These are phyloP conservation scores for Cyberlindnera nakhonratchasimensis DNA, from an alignment of 805 yeast genomes.

Conservation along the genomic window DNA sequence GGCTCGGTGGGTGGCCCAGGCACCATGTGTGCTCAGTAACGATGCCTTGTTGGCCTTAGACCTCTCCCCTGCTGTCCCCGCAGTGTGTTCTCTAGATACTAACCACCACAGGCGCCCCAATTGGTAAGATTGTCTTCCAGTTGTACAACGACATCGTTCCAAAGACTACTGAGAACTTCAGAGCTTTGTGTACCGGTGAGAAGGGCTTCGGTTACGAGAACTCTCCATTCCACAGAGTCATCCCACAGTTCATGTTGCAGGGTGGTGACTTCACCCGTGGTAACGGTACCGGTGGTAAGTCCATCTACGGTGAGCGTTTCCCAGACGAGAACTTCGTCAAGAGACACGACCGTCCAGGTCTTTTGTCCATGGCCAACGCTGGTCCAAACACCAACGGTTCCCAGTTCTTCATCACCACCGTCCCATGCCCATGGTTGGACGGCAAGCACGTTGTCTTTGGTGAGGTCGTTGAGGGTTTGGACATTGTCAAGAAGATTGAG, in stretches of 20 bases:
- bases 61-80: too few relatives aligned
- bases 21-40: too few relatives aligned
- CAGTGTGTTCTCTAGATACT: too few relatives aligned
- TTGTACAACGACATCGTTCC: conserved; percentile 89
- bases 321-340: conserved; percentile 71
- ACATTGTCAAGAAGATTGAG: conserved; percentile 84
- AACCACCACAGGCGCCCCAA: conserved; percentile 43
- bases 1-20: too few relatives aligned
- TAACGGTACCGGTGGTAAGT: conserved; percentile 97
- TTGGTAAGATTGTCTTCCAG: conserved; percentile 84
- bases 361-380: conserved; percentile 95
- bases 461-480: conserved; percentile 81
- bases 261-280: conserved; percentile 93
- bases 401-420: conserved; percentile 94
- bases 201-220: conserved; percentile 91
- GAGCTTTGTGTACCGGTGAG: conserved; percentile 93
- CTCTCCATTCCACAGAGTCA: conserved; percentile 95
- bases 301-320: conserved; percentile 78
- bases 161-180: conserved; percentile 94
- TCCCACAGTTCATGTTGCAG: conserved; percentile 97
- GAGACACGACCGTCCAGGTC: conserved; percentile 78
- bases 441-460: conserved; percentile 96
- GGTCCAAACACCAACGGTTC: conserved; percentile 99
- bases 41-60: too few relatives aligned
- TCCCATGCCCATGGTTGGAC: conserved; percentile 82